phyloP scores from a whole-genome alignment of 371 early-diverging fungal genomes.

The Mortierella polycephala region DNA sequence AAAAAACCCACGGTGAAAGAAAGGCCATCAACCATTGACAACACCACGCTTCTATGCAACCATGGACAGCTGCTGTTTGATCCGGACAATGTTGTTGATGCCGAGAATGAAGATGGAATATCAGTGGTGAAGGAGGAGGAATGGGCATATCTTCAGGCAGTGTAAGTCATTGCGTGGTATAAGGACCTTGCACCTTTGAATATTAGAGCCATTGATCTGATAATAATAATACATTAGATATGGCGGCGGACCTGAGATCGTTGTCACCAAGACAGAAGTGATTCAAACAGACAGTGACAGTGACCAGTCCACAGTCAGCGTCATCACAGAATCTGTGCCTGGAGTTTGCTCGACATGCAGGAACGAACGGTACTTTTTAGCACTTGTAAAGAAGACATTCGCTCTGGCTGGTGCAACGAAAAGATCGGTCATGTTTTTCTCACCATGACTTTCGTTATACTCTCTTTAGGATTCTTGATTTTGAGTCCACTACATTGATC shows the following conservation, averaged over 20 bases:
- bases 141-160: constrained; percentile 26
- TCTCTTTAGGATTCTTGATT: constrained; percentile 32
- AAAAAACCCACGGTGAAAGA: constrained; percentile 23
- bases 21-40: constrained; percentile 29
- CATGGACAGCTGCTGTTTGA: constrained; percentile 32
- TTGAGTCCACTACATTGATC: constrained; percentile 14
- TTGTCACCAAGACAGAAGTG: constrained; percentile 4
- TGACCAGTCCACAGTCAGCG: not conserved
- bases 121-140: constrained; percentile 27
- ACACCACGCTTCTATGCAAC: constrained; percentile 25
- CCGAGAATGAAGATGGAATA: constrained; percentile 12
- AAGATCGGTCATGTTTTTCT: not conserved
- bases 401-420: not conserved
- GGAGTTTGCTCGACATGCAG: constrained; percentile 24
- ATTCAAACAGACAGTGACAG: not conserved
- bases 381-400: not conserved
- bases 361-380: constrained; percentile 14
- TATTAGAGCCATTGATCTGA: not conserved
- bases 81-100: constrained; percentile 14
- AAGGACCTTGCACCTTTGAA: not conserved
- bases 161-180: constrained; percentile 13
- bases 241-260: constrained; percentile 29
- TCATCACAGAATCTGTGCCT: constrained; percentile 7
- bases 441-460: not conserved
- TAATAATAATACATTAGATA: constrained; percentile 12